Evolutionary conservation across 805 yeast genomes (phyloP), one percentile per base, ranked within the genome.

Genomic region (Myxozyma kluyveri): DNA sequence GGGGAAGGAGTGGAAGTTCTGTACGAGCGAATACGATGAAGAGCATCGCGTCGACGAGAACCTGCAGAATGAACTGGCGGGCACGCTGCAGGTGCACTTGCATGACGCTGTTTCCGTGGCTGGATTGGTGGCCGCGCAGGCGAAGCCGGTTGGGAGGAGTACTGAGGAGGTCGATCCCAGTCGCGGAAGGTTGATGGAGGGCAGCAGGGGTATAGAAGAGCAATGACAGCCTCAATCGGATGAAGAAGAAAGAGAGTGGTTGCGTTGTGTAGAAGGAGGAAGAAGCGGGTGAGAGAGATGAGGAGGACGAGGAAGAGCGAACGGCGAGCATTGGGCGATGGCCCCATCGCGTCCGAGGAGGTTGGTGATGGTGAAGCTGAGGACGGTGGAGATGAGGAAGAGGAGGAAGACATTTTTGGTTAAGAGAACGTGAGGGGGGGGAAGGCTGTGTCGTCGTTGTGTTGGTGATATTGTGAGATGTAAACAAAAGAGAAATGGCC

Each of bases 161-260:
- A n/a, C 19, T 14, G 42, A 7, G 10, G 24, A 12, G 24, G 21
- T 4, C 24, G 24, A 5, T 55, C 57, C 57, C 57, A 52, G 26
- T 52, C 57, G 7, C 36, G 18, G 41, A 55, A 55, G 19, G 49
- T 46, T 9, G 54, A 44, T 2, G 56, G 57, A 21, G 59, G 59
- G 35, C 57, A 52, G 12, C 36, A 39, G n/a, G 57, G 56, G 5
- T 56, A 36, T 4, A 55, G 39, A n/a, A 37, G 6, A n/a, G 57
- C 40, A 23, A 55, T 21, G 17, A 36, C 47, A n/a, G 40, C 43
- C 42, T 55, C 59, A 21, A 55, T 24, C 33, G 59, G 59, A 18
- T 49, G 19, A 21, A 55, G 47, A 18, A 52, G 21, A 17, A 45
- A 14, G 17, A 52, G 14, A 14, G 52, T 45, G 37, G 32, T 31